Base-by-base conservation (phyloP, 2,329 filamentous ascomycete species). In the Diaporthe sp. region DNA sequence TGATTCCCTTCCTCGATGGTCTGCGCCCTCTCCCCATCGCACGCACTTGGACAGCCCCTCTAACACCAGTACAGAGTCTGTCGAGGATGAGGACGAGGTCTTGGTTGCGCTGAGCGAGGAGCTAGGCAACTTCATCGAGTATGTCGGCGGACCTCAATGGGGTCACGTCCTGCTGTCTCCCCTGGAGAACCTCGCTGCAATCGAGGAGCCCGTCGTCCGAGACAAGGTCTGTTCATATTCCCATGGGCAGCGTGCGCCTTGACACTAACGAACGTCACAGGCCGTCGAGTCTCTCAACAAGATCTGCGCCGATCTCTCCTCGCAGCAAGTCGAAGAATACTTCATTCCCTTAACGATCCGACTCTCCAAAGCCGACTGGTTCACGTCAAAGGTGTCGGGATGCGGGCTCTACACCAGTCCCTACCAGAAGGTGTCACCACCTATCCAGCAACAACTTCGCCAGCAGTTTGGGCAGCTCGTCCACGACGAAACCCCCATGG, bases 1-100 rank as follows among this genome's bases (percentile, higher is more conserved):
- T 99, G 83, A 98, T 99, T 88, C 97, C 97, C 81, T 99, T 99
- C 85, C 92, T 99, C 83, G 97, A 99, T 86, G 97, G 97, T 98
- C 88, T 88, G 94, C 89, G 78, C 79, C 55, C 79, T 74, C 79
- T 75, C 31, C 49, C 76, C 74, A 74, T 74, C 31, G 58, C 61
- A 58, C 31, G 44, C 61, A 69, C 61, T 46, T 68, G 72, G 31
- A 78, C 75, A 61, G 73, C 51, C 65, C 68, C 77, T 73, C 71
- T 81, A 74, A 79, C 77, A 75, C 59, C 55, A 62, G 65, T 79
- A 77, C 85, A 99, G 97, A 99, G 87, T 98, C 97, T 71, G 96
- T 99, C 81, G 97, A 99, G 87, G 97, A 99, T 82, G 97, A 99
- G 86, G 97, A 99, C 81, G 97, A 99, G 86, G 97, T 99, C 77